Base-by-base conservation (phyloP, 345 rosid species). In the Populus tremula region DNA sequence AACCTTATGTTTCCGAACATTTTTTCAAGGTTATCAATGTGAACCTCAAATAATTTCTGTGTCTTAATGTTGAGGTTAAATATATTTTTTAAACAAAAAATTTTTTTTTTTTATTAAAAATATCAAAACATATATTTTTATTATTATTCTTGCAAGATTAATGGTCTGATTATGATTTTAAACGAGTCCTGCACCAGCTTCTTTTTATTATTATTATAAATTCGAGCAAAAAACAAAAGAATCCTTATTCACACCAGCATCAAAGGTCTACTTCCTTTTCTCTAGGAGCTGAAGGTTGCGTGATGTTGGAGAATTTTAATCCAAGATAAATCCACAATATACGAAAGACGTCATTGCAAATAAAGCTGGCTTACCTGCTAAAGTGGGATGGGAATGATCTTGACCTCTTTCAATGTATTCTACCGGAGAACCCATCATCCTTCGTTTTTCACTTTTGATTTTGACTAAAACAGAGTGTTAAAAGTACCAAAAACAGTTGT, bases 351-450 rank as follows among this genome's bases (percentile, higher is more conserved):
- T 45, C 10, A n/a, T 50, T 8, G n/a, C 39, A 47, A 49, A 49
- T 9, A 45, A 70, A 70, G 59, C 1, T 17, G 23, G 53, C 53
- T 21, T 69, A 18, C 47, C 54, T 9, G 20, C 56, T 47, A 27
- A 11, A 5, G 21, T 43, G 10, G n/a, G 18, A n/a, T 23, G 6
- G 54, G 54, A 4, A 1, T 11, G 47, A n/a, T 72, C 23, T 13
- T 38, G 2, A 59, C 68, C 17, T 20, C 76, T 73, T 62, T 62
- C 56, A 41, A 62, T 73, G 76, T 41, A 38, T 27, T 43, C 38
- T 7, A 18, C 68, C 25, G 10, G 14, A 25, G 18, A 39, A 61
- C 41, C 18, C 68, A 23, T 73, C 29, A 8, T 59, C 43, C 76
- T 39, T 73, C 16, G 35, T 27, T 45, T 8, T 4, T 61, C 6